Evolutionary conservation across 495 filamentous ascomycete genomes (phyloP), one percentile per base, ranked within the genome.

Genomic region (Monascus purpureus): DNA sequence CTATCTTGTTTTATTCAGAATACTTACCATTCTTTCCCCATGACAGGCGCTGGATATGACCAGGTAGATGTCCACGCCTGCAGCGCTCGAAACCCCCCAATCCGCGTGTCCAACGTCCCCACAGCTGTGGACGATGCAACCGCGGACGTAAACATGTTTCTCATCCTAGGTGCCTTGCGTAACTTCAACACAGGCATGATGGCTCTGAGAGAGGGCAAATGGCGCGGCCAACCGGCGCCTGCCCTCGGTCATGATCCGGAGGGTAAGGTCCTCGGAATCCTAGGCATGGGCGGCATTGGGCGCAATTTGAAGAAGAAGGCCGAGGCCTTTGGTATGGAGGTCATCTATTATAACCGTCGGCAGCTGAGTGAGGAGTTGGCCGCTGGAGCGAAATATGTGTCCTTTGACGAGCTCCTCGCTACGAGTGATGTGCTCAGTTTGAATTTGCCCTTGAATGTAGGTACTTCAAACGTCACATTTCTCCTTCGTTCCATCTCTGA

Each of bases 261-360:
- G 25, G 78, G 77, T 6, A 72, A 80, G 40, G 63, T 67, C 24
- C 59, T 82, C 2, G 80, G 80, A 0, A 82, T 93, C 35, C 46
- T 93, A 23, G 85, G 85, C 6, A 87, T 93, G 80, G 85, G 85
- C 6, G 83, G 84, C 0, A 93, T 93, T 31, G 85, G 85, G 1
- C 61, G 70, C 2, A 67, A 72, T 36, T 29, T 71, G 42, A 58
- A 73, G 43, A 55, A 49, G 33, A 67, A 68, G 49, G 73, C 67
- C 0, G 55, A 59, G 39, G 70, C 64, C 6, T 74, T 81, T 42
- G 73, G 73, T 0, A 79, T 82, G 75, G 64, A 51, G 29, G 67
- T 80, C 3, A 59, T 72, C 18, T 88, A 88, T 40, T 61, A 82
- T 40, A 88, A 87, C 49, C 62, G 66, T 6, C 53, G 52, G 9